A percentile compares a stretch with the other conserved stretches of the same genome.
phyloP scores from a whole-genome alignment of 176 grass and related monocot genomes.

The Oryza meyeriana region DNA sequence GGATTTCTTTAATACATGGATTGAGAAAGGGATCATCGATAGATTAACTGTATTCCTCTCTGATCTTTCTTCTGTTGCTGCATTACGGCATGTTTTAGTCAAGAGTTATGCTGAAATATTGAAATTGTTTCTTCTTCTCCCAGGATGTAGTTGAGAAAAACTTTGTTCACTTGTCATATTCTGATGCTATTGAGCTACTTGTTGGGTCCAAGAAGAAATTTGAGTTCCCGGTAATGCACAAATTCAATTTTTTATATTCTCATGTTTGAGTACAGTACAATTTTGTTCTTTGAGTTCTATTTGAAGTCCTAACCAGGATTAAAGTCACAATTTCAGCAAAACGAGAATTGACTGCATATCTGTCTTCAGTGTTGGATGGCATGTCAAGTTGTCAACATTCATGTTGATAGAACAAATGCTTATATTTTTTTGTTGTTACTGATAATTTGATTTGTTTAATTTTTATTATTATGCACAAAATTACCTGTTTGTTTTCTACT shows the following conservation, averaged over 20 bases:
- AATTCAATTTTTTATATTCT: neutral
- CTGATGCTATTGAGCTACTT: conserved; percentile 86
- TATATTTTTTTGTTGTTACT: neutral
- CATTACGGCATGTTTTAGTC: neutral
- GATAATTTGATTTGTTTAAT: neutral
- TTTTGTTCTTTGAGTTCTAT: conserved; percentile 15
- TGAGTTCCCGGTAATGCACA: conserved; percentile 79
- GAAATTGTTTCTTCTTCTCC: conserved; percentile 27
- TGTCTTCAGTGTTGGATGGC: neutral
- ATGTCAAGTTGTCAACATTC: neutral
- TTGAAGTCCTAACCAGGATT: neutral
- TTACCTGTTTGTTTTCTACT: neutral
- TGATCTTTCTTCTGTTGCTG: conserved; percentile 25
- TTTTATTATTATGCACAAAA: neutral
- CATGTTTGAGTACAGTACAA: conserved; percentile 4
- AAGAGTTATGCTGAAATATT: conserved; percentile 15
- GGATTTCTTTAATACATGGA: conserved; percentile 96
- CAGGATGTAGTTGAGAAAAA: conserved; percentile 92
- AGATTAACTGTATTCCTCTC: conserved; percentile 69
- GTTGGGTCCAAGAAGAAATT: conserved; percentile 84
- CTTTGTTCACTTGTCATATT: conserved; percentile 93
- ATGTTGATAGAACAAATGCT: conserved; percentile 9
- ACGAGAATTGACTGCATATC: neutral
- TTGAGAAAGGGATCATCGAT: conserved; percentile 95
- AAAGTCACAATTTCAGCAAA: conserved; percentile 10